Conservation (phyloP, 73 alveolate genomes). For the Strombidium stylifer region DNA sequence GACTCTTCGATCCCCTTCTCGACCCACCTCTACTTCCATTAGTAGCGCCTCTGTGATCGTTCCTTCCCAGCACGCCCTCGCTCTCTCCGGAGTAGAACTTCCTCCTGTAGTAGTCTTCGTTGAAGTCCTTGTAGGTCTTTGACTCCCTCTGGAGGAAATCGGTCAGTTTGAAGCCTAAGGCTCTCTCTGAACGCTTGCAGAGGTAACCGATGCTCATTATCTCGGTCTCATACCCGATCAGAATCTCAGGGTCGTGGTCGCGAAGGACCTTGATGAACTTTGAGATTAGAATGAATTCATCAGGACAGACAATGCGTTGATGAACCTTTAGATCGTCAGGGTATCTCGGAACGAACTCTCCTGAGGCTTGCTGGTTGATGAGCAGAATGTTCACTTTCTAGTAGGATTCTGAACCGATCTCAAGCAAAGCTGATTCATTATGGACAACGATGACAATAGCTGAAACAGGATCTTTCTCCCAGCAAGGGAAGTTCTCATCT, state of each 20-base stretch:
- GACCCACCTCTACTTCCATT: too few relatives aligned
- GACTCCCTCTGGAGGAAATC: constrained; percentile 63
- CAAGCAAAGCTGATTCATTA: constrained; percentile 46
- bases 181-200: constrained; percentile 73
- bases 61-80: neutral
- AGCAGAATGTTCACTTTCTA: constrained; percentile 2
- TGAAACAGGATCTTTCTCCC: constrained; percentile 32
- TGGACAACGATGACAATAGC: constrained; percentile 36
- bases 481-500: constrained; percentile 30
- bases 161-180: constrained; percentile 58
- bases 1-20: too few relatives aligned
- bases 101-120: constrained; percentile 52
- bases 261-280: constrained; percentile 35
- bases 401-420: neutral
- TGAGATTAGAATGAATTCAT: constrained; percentile 36
- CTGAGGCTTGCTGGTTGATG: neutral
- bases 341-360: constrained; percentile 1
- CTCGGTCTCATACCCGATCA: constrained; percentile 84
- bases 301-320: too few relatives aligned
- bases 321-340: neutral
- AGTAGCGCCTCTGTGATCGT: too few relatives aligned
- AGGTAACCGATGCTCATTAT: constrained; percentile 71
- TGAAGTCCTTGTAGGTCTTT: constrained; percentile 38
- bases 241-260: constrained; percentile 82
- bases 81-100: constrained; percentile 14